These are phyloP conservation scores for Podila horticola DNA, from an alignment of 192 early-diverging fungal species.

Conservation along the genomic window DNA sequence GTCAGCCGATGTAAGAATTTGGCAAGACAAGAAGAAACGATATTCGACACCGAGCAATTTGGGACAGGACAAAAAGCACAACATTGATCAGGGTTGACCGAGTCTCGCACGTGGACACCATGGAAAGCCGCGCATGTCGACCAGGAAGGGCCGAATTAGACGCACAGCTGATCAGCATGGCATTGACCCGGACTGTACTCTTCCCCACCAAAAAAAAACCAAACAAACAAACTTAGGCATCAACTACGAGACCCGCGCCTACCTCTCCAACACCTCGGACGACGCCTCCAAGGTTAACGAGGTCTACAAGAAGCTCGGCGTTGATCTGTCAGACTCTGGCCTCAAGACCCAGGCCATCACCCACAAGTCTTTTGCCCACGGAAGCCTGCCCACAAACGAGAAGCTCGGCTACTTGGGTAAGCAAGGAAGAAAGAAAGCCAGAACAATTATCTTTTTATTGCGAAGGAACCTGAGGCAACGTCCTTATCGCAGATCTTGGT, in stretches of 20 bases:
- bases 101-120: too few relatives aligned
- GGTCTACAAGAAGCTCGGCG: constrained; percentile 38
- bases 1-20: constrained; percentile 32
- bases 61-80: neutral
- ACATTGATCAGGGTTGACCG: neutral
- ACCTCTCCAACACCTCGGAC: constrained; percentile 13
- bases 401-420: constrained; percentile 43
- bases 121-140: too few relatives aligned
- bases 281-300: constrained; percentile 23
- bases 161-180: too few relatives aligned
- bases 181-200: neutral
- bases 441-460: neutral
- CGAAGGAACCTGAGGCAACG: neutral
- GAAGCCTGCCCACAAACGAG: constrained; percentile 59
- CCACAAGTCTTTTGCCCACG: constrained; percentile 61
- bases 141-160: too few relatives aligned
- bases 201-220: neutral
- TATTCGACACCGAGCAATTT: neutral
- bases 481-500: neutral
- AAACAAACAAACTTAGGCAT: constrained; percentile 18
- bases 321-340: constrained; percentile 47
- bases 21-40: neutral
- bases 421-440: neutral
- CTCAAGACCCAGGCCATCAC: constrained; percentile 60
- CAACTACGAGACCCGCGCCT: constrained; percentile 36